phyloP scores from a whole-genome alignment of 2,329 filamentous ascomycete genomes.

The Alternaria sp. region DNA sequence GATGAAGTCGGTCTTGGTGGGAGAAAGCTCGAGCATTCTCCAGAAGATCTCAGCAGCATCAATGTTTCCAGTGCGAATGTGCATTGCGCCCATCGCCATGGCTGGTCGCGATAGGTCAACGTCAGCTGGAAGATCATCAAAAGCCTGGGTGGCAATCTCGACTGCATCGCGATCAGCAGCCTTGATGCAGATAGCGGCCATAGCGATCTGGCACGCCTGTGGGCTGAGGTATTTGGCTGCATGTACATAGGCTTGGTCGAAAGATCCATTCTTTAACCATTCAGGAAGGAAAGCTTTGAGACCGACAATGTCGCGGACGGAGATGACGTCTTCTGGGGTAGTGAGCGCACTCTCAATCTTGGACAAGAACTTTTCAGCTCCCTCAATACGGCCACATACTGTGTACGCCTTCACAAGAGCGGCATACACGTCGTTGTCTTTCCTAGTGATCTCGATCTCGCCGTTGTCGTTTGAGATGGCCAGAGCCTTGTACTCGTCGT shows the following conservation, averaged over 20 bases:
- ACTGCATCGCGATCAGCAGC: conserved; percentile 83
- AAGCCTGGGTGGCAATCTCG: conserved; percentile 68
- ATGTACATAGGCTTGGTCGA: conserved; percentile 76
- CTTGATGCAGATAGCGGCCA: conserved; percentile 75
- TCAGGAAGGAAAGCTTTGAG: conserved; percentile 80
- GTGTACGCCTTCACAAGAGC: conserved; percentile 91
- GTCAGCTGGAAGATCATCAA: conserved; percentile 60
- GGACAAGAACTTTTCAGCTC: conserved; percentile 84
- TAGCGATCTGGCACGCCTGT: conserved; percentile 66
- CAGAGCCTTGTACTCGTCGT: conserved; percentile 90
- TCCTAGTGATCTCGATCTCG: conserved; percentile 70
- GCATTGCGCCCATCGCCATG: conserved; percentile 85
- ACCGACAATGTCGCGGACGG: conserved; percentile 76
- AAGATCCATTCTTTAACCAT: conserved; percentile 73
- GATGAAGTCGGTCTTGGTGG: conserved; percentile 73
- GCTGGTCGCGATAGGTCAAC: conserved; percentile 63
- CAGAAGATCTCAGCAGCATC: conserved; percentile 80
- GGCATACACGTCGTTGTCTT: conserved; percentile 87
- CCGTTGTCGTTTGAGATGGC: conserved; percentile 86
- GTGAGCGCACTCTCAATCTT: conserved; percentile 72
- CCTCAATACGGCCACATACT: conserved; percentile 78
- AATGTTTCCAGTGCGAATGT: conserved; percentile 82
- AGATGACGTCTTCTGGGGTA: conserved; percentile 60
- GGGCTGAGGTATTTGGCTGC: conserved; percentile 69
- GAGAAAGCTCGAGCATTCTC: conserved; percentile 71